phyloP scores from a whole-genome alignment of 257 asterid species.

The Eustoma russellianum region DNA sequence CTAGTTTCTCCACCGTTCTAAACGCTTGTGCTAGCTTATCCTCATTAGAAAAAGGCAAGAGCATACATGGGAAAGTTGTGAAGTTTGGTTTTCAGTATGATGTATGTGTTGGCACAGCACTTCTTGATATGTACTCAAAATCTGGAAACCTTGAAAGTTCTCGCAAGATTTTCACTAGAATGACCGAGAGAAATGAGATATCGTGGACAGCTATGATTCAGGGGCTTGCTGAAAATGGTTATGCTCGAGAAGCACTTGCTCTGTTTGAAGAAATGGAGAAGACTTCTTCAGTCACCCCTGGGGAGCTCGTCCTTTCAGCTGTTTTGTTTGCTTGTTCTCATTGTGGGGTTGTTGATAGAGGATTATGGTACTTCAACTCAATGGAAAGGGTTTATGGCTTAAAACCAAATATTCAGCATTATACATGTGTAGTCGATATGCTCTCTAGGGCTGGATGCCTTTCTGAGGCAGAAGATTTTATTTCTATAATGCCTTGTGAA shows the following conservation, averaged over 20 bases:
- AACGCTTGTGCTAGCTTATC: slow-evolving; percentile 67
- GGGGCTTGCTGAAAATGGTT: slow-evolving; percentile 79
- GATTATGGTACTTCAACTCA: slow-evolving; percentile 48
- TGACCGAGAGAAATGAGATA: slow-evolving; percentile 42
- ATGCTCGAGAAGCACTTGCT: slow-evolving; percentile 49
- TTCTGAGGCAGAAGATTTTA: slow-evolving; percentile 52
- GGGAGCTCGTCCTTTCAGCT: slow-evolving; percentile 43
- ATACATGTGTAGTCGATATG: slow-evolving; percentile 62
- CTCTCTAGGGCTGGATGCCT: slow-evolving; percentile 69
- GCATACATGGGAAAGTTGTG: slow-evolving; percentile 44
- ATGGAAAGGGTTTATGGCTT: slow-evolving; percentile 57
- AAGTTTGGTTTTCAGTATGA: slow-evolving; percentile 57
- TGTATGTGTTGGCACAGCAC: slow-evolving; percentile 57
- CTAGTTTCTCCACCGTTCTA: slow-evolving; percentile 64
- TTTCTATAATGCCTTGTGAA: slow-evolving; percentile 40
- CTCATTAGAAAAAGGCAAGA: slow-evolving; percentile 54
- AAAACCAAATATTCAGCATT: slow-evolving; percentile 48
- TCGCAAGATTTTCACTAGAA: slow-evolving; percentile 31
- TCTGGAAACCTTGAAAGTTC: slow-evolving; percentile 59
- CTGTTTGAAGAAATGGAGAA: slow-evolving; percentile 45
- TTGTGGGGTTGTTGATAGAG: slow-evolving; percentile 63
- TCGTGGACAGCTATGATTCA: slow-evolving; percentile 87
- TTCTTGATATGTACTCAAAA: slow-evolving; percentile 71
- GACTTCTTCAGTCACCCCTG: slow-evolving; percentile 29
- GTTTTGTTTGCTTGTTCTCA: slow-evolving; percentile 79